Base-by-base conservation (phyloP, 768 basidiomycete genomes). In the Phaffia tasmanica region DNA sequence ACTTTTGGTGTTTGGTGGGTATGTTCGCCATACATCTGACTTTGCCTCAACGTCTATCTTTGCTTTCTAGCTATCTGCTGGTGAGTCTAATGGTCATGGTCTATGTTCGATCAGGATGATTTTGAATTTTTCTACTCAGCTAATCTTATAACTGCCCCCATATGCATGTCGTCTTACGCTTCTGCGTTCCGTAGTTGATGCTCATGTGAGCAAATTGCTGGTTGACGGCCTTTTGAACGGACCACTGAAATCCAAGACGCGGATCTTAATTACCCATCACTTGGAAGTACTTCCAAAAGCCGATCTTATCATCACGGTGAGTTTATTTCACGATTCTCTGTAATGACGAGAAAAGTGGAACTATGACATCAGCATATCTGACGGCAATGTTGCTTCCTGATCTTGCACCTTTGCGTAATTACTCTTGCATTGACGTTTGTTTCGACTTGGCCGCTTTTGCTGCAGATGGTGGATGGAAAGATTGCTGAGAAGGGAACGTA, bases 131-230 rank as follows among this genome's bases (percentile, higher is more conserved):
- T 29, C 86, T 42, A 5, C 11, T 42, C 6, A 11, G 35, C 11
- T 42, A 11, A 42, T 42, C 11, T 42, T 42, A 8, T 83, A 5
- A 11, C 35, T 11, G 11, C 35, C 11, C 11, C 35, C 11, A 11
- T 42, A 5, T 42, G 35, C 6, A 11, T 5, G 4, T 11, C 11
- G 35, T 42, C 35, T 11, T 4, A 42, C 35, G 86, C 16, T 79
- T 94, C 11, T 42, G 11, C 11, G 11, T 11, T 83, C 84, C 50
- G 87, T 87, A 0, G 84, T 89, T 7, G 88, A 89, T 70, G 83
- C 86, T 0, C 83, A 86, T 71, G 87, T 89, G 15, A 84, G 85
- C 18, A 83, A 83, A 69, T 81, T 86, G 58, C 71, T 87, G 3
- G 82, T 86, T 25, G 78, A 85, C 51, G 86, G 85, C 71, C 73